Percentiles rank a stretch among this genome's conserved stretches.
phyloP scores from a whole-genome alignment of 192 early-diverging fungal species.

The Funneliformis geosporum region DNA sequence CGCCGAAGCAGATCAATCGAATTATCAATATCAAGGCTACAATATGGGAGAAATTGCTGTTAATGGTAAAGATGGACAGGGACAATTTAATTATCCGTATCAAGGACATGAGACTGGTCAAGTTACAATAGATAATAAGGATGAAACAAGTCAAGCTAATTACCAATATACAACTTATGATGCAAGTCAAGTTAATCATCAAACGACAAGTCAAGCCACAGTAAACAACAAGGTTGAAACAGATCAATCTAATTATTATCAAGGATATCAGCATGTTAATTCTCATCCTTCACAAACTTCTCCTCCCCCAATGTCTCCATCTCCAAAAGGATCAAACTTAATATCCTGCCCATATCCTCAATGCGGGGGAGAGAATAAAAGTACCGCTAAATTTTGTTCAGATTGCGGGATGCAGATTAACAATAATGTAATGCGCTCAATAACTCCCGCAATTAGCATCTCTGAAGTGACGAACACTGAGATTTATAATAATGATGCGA shows the following conservation, averaged over 20 bases:
- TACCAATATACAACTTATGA: neutral
- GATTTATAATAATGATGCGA: neutral
- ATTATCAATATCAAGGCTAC: neutral
- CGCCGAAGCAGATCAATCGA: no score
- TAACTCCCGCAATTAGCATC: conserved; percentile 40
- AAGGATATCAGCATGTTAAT: neutral
- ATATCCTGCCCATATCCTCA: conserved; percentile 48
- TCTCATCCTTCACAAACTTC: neutral
- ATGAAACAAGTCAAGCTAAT: neutral
- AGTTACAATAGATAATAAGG: no score
- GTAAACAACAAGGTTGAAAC: neutral
- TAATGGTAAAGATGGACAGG: neutral
- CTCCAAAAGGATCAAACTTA: neutral
- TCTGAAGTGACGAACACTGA: neutral
- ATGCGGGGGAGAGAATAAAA: conserved; percentile 57
- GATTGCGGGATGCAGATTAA: conserved; percentile 58
- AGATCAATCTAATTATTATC: conserved; percentile 3
- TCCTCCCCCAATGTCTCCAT: neutral
- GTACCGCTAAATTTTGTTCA: conserved; percentile 58
- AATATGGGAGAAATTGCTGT: neutral
- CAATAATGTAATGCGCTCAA: conserved; percentile 39
- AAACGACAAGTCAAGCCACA: no score
- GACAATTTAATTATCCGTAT: neutral
- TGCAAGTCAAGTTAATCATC: neutral
- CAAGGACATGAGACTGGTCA: neutral